A percentile compares a stretch with the other conserved stretches of the same genome.
Evolutionary conservation across 2,329 filamentous ascomycete species (phyloP).

Genomic region (Talaromyces sp.): DNA sequence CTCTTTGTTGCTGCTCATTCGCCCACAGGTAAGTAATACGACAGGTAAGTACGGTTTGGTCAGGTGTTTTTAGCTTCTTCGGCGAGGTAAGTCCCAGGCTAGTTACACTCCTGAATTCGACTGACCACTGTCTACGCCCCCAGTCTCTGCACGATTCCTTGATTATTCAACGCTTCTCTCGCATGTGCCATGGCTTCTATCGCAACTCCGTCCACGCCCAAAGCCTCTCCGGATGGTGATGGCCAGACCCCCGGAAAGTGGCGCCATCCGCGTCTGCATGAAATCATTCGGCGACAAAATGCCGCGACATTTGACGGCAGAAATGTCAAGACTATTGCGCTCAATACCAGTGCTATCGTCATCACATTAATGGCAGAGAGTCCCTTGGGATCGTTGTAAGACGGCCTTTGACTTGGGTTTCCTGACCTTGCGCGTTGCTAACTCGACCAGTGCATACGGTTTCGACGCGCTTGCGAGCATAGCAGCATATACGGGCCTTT

Average conservation of each 20-base stretch:
- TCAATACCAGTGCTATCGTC: conserved; percentile 58
- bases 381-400: conserved; percentile 33
- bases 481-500: conserved; percentile 36
- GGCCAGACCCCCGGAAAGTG: conserved; percentile 64
- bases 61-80: neutral
- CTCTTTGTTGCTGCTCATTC: neutral
- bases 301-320: conserved; percentile 71
- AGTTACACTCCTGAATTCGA: neutral
- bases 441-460: conserved; percentile 3
- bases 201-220: conserved; percentile 38
- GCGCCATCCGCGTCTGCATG: conserved; percentile 82
- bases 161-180: neutral
- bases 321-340: conserved; percentile 65
- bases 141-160: neutral
- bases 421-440: neutral
- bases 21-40: neutral
- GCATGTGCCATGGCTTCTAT: conserved; percentile 26
- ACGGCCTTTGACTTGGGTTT: neutral
- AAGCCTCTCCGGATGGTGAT: conserved; percentile 18
- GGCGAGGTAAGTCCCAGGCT: neutral
- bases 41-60: neutral
- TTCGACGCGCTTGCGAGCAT: conserved; percentile 4
- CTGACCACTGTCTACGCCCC: neutral
- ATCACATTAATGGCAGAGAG: conserved; percentile 43
- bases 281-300: conserved; percentile 77